Evolutionary conservation across 2,329 filamentous ascomycete genomes (phyloP).

Genomic region (Aspergillus terreus): DNA sequence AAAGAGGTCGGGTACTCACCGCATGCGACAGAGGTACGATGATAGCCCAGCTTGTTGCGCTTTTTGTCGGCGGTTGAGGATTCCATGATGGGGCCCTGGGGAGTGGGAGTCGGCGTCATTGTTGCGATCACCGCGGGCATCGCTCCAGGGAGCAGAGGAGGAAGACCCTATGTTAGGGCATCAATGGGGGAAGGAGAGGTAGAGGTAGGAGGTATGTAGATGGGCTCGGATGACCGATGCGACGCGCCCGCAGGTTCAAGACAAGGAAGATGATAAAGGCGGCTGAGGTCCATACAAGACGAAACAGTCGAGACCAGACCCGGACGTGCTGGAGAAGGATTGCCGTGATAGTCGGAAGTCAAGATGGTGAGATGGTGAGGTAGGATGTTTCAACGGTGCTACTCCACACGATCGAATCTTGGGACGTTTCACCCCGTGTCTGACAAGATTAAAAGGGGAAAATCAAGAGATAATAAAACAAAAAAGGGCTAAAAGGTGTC

Average conservation of each 20-base stretch:
- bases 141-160: conserved; percentile 27
- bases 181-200: conserved; percentile 16
- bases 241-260: not conserved
- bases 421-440: conserved; percentile 14
- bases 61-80: conserved; percentile 56
- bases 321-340: not conserved
- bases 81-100: conserved; percentile 35
- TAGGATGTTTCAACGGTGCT: conserved; percentile 14
- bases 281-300: conserved; percentile 6
- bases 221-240: not conserved
- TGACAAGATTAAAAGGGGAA: no score
- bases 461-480: not conserved
- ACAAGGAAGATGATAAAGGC: not conserved
- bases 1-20: conserved; percentile 59
- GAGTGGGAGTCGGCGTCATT: conserved; percentile 30
- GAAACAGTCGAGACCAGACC: not conserved
- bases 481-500: not conserved
- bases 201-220: not conserved
- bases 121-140: conserved; percentile 37
- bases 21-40: conserved; percentile 91
- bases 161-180: conserved; percentile 20
- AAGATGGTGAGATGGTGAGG: conserved; percentile 9
- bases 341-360: not conserved
- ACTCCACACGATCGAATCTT: conserved; percentile 13
- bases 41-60: conserved; percentile 91